Evolutionary conservation across 805 yeast species (phyloP), one percentile per base, ranked within the genome.

Genomic region (Cyberlindnera petersonii): DNA sequence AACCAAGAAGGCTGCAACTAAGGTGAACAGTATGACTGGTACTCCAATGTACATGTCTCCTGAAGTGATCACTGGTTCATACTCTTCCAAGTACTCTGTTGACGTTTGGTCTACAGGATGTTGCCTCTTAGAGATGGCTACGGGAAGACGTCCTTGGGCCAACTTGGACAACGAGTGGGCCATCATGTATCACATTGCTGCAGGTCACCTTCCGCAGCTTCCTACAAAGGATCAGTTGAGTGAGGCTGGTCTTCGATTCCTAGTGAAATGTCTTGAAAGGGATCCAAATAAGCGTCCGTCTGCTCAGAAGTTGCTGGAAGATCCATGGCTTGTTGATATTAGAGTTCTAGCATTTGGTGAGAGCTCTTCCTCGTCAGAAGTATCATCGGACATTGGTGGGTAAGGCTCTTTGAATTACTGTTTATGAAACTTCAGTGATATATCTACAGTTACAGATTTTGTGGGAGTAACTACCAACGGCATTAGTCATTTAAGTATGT

Each of bases 1-100:
- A 7, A 62, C 80, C 6, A 79, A 76, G 14, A 45, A 65, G 63
- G 48, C 61, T 44, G 40, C 58, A 45, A 29, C 59, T 36, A 42
- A 61, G 55, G 46, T 50, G 44, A 39, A 65, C 44, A 57, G 64
- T 43, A 59, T 66, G 69, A 59, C 95, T 3, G 98, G 98, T 27
- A 93, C 98, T 0, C 98, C 98, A 13, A 93, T 91, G 97, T 93
- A 93, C 64, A 91, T 93, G 98, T 87, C 98, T 0, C 98, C 98
- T 0, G 98, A 93, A 55, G 85, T 86, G 0, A 86, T 93, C 42
- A 86, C 93, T 2, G 97, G 97, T 2, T 64, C 77, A 10, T 50
- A 47, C 29, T 60, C 61, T 27, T 60, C 64, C 3, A 58, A 56
- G 26, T 60, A 65, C 36, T 62, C 72, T 5, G 64, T 63, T 33